Evolutionary conservation across 2,329 filamentous ascomycete genomes (phyloP).

Genomic region (Cephalotrichum gorgonifer): DNA sequence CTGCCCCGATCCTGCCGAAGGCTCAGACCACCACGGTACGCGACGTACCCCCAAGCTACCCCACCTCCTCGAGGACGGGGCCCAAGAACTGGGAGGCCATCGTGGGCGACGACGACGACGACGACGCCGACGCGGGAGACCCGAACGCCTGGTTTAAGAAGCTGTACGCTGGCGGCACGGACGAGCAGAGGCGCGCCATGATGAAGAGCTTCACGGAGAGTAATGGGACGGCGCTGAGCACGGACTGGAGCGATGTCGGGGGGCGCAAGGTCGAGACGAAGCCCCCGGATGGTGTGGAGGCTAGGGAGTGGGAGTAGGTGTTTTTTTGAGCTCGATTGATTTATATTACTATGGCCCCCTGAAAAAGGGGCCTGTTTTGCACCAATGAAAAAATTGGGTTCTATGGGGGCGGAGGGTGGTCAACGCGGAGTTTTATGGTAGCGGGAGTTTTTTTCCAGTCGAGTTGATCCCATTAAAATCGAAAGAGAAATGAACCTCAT

Average conservation of each 20-base stretch:
- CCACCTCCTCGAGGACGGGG: slow-evolving; percentile 73
- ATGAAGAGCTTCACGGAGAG: slow-evolving; percentile 95
- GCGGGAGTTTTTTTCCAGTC: no score
- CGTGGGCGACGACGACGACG: slow-evolving; percentile 45
- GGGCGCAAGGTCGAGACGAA: slow-evolving; percentile 59
- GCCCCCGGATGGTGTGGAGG: slow-evolving; percentile 68
- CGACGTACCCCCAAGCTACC: slow-evolving; percentile 51
- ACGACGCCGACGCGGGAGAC: slow-evolving; percentile 39
- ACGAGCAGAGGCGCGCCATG: slow-evolving; percentile 85
- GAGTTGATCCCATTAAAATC: no score
- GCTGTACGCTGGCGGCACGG: slow-evolving; percentile 65
- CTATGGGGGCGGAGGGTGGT: no score
- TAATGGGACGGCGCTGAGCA: slow-evolving; percentile 85
- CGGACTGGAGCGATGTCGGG: slow-evolving; percentile 79
- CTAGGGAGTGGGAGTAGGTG: slow-evolving; percentile 52
- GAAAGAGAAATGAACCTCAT: no score
- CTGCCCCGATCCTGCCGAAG: slow-evolving; percentile 4
- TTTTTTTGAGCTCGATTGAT: no score
- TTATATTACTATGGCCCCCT: no score
- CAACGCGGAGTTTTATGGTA: no score
- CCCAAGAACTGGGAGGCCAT: slow-evolving; percentile 91
- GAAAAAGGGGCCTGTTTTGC: no score
- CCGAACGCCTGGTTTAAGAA: slow-evolving; percentile 84
- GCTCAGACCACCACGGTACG: neutral
- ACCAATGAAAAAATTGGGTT: no score